phyloP scores from a whole-genome alignment of 1,139 yeast genomes.

The Pichia terricola region DNA sequence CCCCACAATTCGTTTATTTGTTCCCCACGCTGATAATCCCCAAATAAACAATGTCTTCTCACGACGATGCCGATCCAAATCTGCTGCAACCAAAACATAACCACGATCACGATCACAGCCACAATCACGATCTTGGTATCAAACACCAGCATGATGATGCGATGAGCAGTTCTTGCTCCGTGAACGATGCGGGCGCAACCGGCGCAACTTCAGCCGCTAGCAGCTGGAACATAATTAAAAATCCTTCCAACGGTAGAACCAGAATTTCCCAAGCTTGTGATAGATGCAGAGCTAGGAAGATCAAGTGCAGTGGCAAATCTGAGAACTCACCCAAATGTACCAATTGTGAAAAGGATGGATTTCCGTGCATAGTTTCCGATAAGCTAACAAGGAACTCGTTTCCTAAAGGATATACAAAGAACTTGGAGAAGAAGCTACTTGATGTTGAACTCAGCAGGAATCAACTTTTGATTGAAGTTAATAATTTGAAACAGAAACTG shows the following conservation, averaged over 20 bases:
- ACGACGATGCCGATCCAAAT: too few species aligned
- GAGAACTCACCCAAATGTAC: conserved; percentile 43
- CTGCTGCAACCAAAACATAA: too few species aligned
- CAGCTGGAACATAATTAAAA: conserved; percentile 25
- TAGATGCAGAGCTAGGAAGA: conserved; percentile 66
- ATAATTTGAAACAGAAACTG: conserved; percentile 14
- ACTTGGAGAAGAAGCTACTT: conserved; percentile 52
- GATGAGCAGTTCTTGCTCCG: too few species aligned
- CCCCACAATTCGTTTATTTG: too few species aligned
- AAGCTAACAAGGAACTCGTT: conserved; percentile 64
- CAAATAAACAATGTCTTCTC: too few species aligned
- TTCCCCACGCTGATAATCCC: too few species aligned
- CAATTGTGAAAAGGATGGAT: conserved; percentile 54
- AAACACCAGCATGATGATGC: too few species aligned
- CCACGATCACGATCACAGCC: too few species aligned
- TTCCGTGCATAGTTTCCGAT: conserved; percentile 63
- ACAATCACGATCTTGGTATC: too few species aligned
- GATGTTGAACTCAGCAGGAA: conserved; percentile 49
- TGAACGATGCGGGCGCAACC: too few species aligned
- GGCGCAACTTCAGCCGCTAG: too few species aligned
- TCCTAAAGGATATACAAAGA: conserved; percentile 71
- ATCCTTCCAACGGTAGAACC: conserved; percentile 26
- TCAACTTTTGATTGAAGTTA: conserved; percentile 26
- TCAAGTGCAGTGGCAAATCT: conserved; percentile 63
- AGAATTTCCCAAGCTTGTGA: conserved; percentile 75